These are phyloP conservation scores for Friedmanniomyces simplex DNA, from an alignment of 495 filamentous ascomycete species.

Conservation along the genomic window DNA sequence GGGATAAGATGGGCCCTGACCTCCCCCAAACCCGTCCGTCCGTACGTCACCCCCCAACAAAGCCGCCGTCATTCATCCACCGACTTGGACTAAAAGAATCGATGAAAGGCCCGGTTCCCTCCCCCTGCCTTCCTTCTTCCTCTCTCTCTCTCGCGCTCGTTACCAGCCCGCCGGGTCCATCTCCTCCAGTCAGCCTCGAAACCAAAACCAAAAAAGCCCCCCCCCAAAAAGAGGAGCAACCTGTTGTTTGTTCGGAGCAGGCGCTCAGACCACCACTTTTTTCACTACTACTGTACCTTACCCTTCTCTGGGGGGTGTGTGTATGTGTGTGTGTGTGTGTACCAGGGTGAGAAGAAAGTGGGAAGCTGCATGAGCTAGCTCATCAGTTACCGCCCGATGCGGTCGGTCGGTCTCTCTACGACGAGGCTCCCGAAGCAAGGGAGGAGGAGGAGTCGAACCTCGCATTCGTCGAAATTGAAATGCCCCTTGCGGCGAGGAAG, in stretches of 20 bases:
- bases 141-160: conserved; percentile 1
- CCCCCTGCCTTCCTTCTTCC: too few species aligned
- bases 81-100: conserved; percentile 13
- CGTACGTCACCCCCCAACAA: too few species aligned
- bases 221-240: too few species aligned
- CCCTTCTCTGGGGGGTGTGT: too few species aligned
- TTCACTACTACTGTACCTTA: too few species aligned
- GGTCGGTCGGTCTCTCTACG: too few species aligned
- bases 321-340: too few species aligned
- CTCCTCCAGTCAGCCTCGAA: conserved; percentile 23
- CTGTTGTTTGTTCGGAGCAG: too few species aligned
- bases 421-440: conserved; percentile 12
- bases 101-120: too few species aligned
- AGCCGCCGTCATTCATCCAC: conserved; percentile 6
- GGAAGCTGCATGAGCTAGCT: conserved; percentile 18
- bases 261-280: conserved; percentile 22
- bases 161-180: conserved; percentile 15
- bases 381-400: conserved; percentile 12
- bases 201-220: too few species aligned
- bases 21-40: too few species aligned
- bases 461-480: background rate
- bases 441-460: background rate
- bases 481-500: conserved; percentile 2
- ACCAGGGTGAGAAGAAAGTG: conserved; percentile 16
- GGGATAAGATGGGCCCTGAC: conserved; percentile 14